Base-by-base conservation (phyloP, 1,139 yeast genomes). In the Candida dubliniensis region DNA sequence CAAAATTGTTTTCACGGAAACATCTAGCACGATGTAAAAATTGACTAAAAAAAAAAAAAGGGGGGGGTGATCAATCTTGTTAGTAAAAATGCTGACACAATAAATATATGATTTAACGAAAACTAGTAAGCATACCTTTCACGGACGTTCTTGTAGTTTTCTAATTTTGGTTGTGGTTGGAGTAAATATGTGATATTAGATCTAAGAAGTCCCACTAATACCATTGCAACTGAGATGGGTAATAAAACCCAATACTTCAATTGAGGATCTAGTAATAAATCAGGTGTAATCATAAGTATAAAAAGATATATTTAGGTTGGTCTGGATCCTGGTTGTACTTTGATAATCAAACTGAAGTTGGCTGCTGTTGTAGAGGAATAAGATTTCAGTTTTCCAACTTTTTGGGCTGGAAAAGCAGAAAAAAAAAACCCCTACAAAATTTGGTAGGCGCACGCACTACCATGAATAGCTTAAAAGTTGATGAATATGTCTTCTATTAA, bases 201-300 rank as follows among this genome's bases (percentile, higher is more conserved):
- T 47, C 96, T 74, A 39, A 89, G 66, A 30, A 93, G 66, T 5
- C 97, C 97, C n/a, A 89, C 91, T 45, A 91, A 66, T 13, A 93
- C 85, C 96, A 93, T 90, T 30, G 90, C 96, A 33, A 87, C 61
- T 8, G 96, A 81, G 40, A 93, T 91, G 31, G 99, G 99, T 38
- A 90, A 66, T 24, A 93, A 72, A 33, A 90, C 98, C 98, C 98
- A 93, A 54, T 83, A 79, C 63, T 87, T 84, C 51, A 93, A 73
- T 47, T 81, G 79, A 5, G 96, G 95, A 60, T 91, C 98, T 42
- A 91, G 71, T 12, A 84, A 51, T 34, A 71, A 61, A 41, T 71
- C 76, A 18, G 66, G 64, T 3, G 60, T 56, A 11, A 44, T 25
- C 54, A 52, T 50, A 7, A 8, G 32, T 27, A 27, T 9, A 7